Percentiles rank a stretch among this genome's conserved stretches.
Evolutionary conservation across 345 rosid genomes (phyloP).

Genomic region (Salix brachista): DNA sequence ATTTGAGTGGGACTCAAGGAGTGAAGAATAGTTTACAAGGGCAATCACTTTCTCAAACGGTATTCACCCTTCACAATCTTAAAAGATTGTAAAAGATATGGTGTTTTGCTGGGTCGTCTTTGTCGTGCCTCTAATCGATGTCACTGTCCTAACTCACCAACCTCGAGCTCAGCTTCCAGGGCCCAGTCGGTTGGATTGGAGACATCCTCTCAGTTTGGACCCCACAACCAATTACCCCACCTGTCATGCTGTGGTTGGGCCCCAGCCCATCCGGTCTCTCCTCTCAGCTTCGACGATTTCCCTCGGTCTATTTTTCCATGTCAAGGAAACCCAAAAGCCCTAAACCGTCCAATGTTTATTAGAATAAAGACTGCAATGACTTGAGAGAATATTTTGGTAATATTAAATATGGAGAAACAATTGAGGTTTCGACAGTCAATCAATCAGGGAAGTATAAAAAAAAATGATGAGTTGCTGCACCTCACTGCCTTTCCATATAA

Average conservation of each 20-base stretch:
- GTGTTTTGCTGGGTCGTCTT: neutral
- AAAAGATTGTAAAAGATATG: conserved; percentile 22
- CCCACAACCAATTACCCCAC: conserved; percentile 11
- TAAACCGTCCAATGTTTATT: too few relatives aligned
- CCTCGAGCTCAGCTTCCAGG: conserved; percentile 18
- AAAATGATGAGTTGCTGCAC: too few relatives aligned
- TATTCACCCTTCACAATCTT: conserved; percentile 1
- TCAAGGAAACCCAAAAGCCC: neutral
- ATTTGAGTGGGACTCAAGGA: too few relatives aligned
- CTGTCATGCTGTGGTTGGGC: conserved; percentile 5
- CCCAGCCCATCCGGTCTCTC: neutral
- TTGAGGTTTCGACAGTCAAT: too few relatives aligned
- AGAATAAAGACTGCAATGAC: too few relatives aligned
- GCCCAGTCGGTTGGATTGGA: conserved; percentile 33
- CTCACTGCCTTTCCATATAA: too few relatives aligned
- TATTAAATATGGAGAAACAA: too few relatives aligned
- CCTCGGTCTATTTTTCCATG: neutral
- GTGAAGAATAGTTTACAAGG: too few relatives aligned
- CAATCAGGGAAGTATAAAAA: too few relatives aligned
- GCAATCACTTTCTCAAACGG: too few relatives aligned
- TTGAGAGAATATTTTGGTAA: too few relatives aligned
- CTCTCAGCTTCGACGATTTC: neutral
- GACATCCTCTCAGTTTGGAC: conserved; percentile 14
- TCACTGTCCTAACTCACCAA: conserved; percentile 30
- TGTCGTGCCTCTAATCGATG: conserved; percentile 8